Conservation (phyloP, 1,139 yeast species). For the Spathaspora jeffriesii region DNA sequence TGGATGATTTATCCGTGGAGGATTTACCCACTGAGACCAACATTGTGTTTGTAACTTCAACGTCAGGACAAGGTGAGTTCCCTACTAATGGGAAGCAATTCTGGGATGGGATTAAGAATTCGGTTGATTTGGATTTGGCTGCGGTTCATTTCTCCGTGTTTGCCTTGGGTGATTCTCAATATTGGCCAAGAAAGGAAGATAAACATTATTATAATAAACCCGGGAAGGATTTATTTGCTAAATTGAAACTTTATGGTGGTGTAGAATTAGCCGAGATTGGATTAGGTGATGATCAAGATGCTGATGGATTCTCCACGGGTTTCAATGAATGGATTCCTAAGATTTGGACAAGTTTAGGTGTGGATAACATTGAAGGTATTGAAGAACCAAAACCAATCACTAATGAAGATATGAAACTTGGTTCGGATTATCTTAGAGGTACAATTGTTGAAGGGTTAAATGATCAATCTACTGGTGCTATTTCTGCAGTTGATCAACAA, state of each 20-base stretch:
- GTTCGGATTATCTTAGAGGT: conserved; percentile 87
- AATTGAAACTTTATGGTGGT: conserved; percentile 72
- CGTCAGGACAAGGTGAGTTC: conserved; percentile 98
- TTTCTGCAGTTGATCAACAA: conserved; percentile 92
- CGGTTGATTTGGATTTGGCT: conserved; percentile 74
- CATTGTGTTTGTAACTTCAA: conserved; percentile 79
- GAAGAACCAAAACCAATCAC: conserved; percentile 97
- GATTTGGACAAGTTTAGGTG: conserved; percentile 89
- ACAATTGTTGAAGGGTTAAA: conserved; percentile 85
- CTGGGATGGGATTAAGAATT: conserved; percentile 80
- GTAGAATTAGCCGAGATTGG: conserved; percentile 74
- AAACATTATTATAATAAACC: conserved; percentile 94
- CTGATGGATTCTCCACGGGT: conserved; percentile 92
- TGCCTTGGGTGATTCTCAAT: conserved; percentile 91
- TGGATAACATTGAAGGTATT: conserved; percentile 76
- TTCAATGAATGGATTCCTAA: conserved; percentile 84
- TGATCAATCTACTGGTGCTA: conserved; percentile 89
- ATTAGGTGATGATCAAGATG: conserved; percentile 96
- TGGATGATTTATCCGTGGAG: conserved; percentile 85
- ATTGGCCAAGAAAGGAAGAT: conserved; percentile 98
- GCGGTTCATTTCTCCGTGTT: conserved; percentile 73
- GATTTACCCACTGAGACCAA: conserved; percentile 83
- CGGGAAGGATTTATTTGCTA: conserved; percentile 68
- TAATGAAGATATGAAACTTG: conserved; percentile 92
- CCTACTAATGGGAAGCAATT: conserved; percentile 92